These are phyloP conservation scores for Candida taoyuanica DNA, from an alignment of 805 yeast genomes.

Conservation along the genomic window DNA sequence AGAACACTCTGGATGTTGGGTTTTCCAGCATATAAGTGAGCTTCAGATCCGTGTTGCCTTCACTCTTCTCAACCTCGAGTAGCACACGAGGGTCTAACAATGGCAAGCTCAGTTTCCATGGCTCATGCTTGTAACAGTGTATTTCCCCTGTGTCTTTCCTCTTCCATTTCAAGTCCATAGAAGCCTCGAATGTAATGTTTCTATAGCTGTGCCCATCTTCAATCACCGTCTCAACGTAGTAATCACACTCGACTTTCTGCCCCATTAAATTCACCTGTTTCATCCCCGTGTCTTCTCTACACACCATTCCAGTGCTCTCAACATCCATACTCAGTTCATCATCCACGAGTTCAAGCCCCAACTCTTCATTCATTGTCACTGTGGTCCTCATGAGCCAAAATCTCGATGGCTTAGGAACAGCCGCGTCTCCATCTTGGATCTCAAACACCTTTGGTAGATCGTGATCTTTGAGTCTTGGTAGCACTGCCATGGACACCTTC, in stretches of 20 bases:
- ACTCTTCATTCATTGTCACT: slow-evolving; percentile 27
- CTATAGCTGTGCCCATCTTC: slow-evolving; percentile 36
- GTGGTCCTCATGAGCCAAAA: slow-evolving; percentile 32
- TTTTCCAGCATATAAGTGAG: slow-evolving; percentile 60
- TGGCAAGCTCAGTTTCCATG: slow-evolving; percentile 54
- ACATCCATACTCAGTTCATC: slow-evolving; percentile 24
- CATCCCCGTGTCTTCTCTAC: slow-evolving; percentile 19
- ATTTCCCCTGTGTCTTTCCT: slow-evolving; percentile 22
- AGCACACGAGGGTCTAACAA: slow-evolving; percentile 67
- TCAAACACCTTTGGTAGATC: slow-evolving; percentile 29
- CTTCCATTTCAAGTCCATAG: slow-evolving; percentile 32
- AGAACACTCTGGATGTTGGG: slow-evolving; percentile 66
- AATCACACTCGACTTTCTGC: slow-evolving; percentile 13
- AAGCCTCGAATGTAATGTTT: slow-evolving; percentile 30
- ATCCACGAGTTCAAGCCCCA: slow-evolving; percentile 32
- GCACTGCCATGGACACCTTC: slow-evolving; percentile 26
- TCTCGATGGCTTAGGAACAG: slow-evolving; percentile 31
- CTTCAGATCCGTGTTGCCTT: slow-evolving; percentile 23
- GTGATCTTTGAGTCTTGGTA: slow-evolving; percentile 28
- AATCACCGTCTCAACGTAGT: slow-evolving; percentile 31
- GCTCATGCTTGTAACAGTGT: slow-evolving; percentile 32
- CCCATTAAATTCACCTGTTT: slow-evolving; percentile 7
- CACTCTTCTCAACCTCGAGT: slow-evolving; percentile 31
- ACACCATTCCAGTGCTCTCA: slow-evolving; percentile 34
- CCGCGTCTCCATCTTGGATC: slow-evolving; percentile 15